Conservation (phyloP, 2,329 filamentous ascomycete species). For the Pseudofabraea citricarpa region DNA sequence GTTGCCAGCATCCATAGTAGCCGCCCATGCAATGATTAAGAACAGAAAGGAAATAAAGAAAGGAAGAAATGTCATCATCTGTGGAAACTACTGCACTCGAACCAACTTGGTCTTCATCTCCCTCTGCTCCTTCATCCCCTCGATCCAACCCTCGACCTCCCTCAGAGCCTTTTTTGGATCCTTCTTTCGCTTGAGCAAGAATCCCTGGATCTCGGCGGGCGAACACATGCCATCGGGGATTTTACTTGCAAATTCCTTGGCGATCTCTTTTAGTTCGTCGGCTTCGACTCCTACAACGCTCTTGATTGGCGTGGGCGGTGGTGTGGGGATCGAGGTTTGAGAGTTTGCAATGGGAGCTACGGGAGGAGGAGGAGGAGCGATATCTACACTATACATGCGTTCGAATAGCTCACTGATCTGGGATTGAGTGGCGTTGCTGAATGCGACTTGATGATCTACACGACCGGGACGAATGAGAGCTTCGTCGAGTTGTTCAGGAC, state of each 20-base stretch:
- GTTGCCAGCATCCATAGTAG: no score
- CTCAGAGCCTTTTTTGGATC: conserved; percentile 48
- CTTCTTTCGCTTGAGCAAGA: conserved; percentile 58
- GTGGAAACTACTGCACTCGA: conserved; percentile 1
- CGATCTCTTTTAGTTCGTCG: conserved; percentile 32
- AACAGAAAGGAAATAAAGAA: no score
- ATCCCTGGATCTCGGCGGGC: conserved; percentile 62
- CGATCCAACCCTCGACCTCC: conserved; percentile 50
- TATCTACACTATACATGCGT: conserved; percentile 49
- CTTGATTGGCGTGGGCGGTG: not conserved
- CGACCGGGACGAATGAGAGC: conserved; percentile 70
- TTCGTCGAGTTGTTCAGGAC: conserved; percentile 66
- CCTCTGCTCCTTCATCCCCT: conserved; percentile 34
- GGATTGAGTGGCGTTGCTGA: conserved; percentile 49
- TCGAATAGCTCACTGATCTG: conserved; percentile 56
- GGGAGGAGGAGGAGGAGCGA: conserved; percentile 18
- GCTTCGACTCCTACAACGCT: conserved; percentile 17
- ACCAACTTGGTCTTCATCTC: conserved; percentile 3
- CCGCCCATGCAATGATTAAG: no score
- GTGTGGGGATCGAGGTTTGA: conserved; percentile 4
- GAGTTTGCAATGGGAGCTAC: conserved; percentile 2
- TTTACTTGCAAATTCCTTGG: conserved; percentile 40
- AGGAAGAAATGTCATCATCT: no score
- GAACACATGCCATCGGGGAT: conserved; percentile 50
- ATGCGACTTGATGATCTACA: conserved; percentile 65